Base-by-base conservation (phyloP, 768 basidiomycete species). In the Lactarius pseudohatsudake region DNA sequence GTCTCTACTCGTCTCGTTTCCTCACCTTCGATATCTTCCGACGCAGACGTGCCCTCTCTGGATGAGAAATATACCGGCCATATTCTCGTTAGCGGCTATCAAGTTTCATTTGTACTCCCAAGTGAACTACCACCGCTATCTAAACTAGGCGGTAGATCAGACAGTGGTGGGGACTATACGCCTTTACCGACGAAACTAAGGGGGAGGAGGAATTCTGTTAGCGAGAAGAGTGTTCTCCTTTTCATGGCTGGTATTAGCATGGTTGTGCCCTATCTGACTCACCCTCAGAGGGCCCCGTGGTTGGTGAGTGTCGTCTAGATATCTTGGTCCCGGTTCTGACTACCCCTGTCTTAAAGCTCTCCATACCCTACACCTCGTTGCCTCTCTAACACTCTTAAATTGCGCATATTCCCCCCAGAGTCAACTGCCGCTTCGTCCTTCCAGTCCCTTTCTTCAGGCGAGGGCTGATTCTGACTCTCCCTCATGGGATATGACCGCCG, bases 171-270 rank as follows among this genome's bases (percentile, higher is more conserved):
- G 3, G 69, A 69, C 26, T 58, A 53, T 30, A 66, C 70, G 5
- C 70, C 70, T 53, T 43, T 66, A 28, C 68, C 64, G 13, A 62
- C 65, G 11, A 68, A 64, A 32, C 13, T 62, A 26, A 65, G 68
- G 32, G 57, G 53, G 18, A 79, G 88, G 63, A 79, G 87, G 28
- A 71, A 79, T 13, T 89, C 89, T 13, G 69, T 89, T 61, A 76
- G 80, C n/a, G 88, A 89, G 59, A 83, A 82, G 62, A 84, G 81
- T 60, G 80, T 79, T 43, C 80, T 85, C 57, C 87, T 91, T 56
- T 92, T 92, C 75, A 89, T 93, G 88, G 91, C 87, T 16, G 91
- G 86, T 3, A 83, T 93, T 59, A 89, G 91, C 67, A 81, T 93
- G 76, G 86, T 85, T 82, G 82, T 89, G 28, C 91, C 91, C 7